Base-by-base conservation (phyloP, 306 rosid genomes). In the Mimosa pudica region DNA sequence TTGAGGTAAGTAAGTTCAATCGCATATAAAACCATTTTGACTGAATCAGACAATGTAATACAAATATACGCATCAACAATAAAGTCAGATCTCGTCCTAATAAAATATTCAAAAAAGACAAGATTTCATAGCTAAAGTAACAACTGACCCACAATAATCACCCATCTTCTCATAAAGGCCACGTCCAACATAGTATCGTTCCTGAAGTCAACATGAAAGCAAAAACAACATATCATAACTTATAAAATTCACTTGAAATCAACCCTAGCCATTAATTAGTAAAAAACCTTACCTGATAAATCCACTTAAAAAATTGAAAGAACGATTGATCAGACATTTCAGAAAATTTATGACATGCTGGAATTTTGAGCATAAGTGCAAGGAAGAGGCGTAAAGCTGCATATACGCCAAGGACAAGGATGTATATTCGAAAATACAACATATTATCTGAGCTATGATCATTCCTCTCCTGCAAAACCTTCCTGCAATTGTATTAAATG, bases 281-380 rank as follows among this genome's bases (percentile, higher is more conserved):
- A 52, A 60, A 79, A 70, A 30, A 62, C 62, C 83, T 72, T 82
- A 86, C 98, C 91, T 92, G 92, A 88, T 91, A 95, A 82, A 92
- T 95, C 98, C 98, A 95, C 88, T 95, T 95, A 71, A 95, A 95
- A 88, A 95, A 95, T 72, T 92, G 98, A 87, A 95, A 95, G 81
- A 95, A 92, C 38, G 97, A 80, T 68, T 92, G 98, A 85, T 95
- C 94, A 51, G 97, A 91, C 97, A 91, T 89, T 73, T 84, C 97
- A 72, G 98, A 95, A 54, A 95, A 90, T 61, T 36, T 3, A 81
- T 95, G 98, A 82, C 98, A 95, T 18, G 89, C 98, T 1, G 98
- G 98, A 77, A 95, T 32, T 82, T 92, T 92, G 20, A 92, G 89
- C 78, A 90, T 70, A 49, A 95, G 79, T 0, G 91, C 93, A 85